These are phyloP conservation scores for Sporothrix luriei DNA, from an alignment of 2,329 filamentous ascomycete genomes.

Conservation along the genomic window DNA sequence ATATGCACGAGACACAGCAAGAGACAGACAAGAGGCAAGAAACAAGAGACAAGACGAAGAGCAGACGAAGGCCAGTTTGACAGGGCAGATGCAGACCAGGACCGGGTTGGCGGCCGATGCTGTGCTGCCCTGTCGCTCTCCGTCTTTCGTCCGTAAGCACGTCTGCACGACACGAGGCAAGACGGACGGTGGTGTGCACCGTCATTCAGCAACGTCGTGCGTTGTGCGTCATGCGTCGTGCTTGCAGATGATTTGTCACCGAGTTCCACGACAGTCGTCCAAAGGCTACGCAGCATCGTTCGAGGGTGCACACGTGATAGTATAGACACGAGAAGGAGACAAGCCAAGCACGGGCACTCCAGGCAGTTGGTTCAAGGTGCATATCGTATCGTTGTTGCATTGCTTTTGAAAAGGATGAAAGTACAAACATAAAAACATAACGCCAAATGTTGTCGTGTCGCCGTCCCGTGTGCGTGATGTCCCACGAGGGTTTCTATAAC, in stretches of 20 bases:
- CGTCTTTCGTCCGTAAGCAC: constrained; percentile 16
- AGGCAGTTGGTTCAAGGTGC: background rate
- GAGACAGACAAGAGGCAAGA: background rate
- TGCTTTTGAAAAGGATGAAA: constrained; percentile 18
- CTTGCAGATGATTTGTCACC: constrained; percentile 9
- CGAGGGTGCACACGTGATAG: constrained; percentile 5
- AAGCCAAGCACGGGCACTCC: background rate
- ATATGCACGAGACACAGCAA: background rate
- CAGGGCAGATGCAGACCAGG: constrained; percentile 6
- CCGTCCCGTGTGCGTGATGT: constrained; percentile 21
- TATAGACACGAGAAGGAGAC: background rate
- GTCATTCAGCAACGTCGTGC: no score
- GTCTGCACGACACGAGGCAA: background rate
- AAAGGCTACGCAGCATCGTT: background rate
- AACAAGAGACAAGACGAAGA: background rate
- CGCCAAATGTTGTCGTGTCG: constrained; percentile 25
- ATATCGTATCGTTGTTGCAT: constrained; percentile 22
- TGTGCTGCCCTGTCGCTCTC: background rate
- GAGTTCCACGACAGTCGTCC: background rate
- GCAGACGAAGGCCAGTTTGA: constrained; percentile 3
- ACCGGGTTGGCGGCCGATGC: background rate
- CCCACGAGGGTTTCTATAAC: constrained; percentile 22
- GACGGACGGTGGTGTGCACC: background rate
- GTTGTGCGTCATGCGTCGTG: no score
- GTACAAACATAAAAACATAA: background rate